phyloP scores from a whole-genome alignment of 495 filamentous ascomycete genomes.

The Penicillium cataractarum region DNA sequence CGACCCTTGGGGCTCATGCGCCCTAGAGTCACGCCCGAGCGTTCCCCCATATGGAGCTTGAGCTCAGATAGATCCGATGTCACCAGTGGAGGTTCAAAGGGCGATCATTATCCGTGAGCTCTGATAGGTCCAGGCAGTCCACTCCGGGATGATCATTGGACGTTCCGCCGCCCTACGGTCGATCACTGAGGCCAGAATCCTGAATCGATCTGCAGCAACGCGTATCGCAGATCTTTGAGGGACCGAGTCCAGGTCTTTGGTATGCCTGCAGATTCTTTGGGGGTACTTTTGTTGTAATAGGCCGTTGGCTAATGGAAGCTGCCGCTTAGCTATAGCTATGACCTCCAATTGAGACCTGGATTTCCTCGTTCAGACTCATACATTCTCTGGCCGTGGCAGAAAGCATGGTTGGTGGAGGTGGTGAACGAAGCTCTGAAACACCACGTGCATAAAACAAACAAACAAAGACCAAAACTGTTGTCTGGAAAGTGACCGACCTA shows the following conservation, averaged over 20 bases:
- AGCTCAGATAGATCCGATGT: neutral
- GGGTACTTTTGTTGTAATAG: neutral
- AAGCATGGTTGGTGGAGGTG: neutral
- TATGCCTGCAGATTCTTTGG: slow-evolving; percentile 10
- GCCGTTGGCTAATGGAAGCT: neutral
- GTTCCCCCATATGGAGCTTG: neutral
- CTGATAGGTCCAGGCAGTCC: neutral
- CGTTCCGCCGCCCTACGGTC: slow-evolving; percentile 4
- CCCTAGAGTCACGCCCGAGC: slow-evolving; percentile 4
- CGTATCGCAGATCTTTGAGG: slow-evolving; percentile 2
- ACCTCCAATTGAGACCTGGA: neutral
- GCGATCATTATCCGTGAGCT: neutral
- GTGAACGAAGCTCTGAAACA: neutral
- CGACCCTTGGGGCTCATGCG: slow-evolving; percentile 1
- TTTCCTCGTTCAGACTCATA: too few relatives aligned
- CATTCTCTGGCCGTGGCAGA: neutral
- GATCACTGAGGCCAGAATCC: slow-evolving; percentile 3
- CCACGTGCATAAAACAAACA: neutral
- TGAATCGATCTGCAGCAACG: neutral
- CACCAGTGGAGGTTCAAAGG: slow-evolving; percentile 3
- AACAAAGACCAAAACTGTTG: neutral
- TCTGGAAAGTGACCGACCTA: slow-evolving; percentile 4
- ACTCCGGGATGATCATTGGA: neutral
- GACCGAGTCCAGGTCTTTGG: slow-evolving; percentile 2
- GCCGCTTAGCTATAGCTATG: neutral